Percentiles rank a stretch among this genome's conserved stretches.
phyloP scores from a whole-genome alignment of 495 filamentous ascomycete species.

The Penicillium canariense region DNA sequence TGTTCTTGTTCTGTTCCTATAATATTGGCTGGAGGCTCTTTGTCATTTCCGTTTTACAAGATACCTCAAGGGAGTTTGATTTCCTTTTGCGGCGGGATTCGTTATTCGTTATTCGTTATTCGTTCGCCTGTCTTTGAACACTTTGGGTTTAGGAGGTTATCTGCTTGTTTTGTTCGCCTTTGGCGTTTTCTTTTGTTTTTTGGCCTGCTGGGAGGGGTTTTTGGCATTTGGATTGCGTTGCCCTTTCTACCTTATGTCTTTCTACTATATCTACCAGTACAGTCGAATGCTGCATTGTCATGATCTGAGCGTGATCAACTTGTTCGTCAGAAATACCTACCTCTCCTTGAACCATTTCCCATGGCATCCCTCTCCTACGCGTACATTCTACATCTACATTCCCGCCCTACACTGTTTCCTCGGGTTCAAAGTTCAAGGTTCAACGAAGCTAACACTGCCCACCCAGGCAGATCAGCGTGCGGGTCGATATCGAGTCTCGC shows the following conservation, averaged over 20 bases:
- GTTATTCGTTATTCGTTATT: neutral
- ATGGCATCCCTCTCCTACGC: neutral
- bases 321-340: neutral
- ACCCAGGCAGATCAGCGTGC: too few species aligned
- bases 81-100: neutral
- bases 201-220: neutral
- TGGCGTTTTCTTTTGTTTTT: neutral
- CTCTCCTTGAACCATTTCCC: too few species aligned
- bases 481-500: too few species aligned
- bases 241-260: neutral
- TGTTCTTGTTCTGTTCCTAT: slow-evolving; percentile 7
- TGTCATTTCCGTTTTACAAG: slow-evolving; percentile 5
- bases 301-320: neutral
- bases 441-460: too few species aligned
- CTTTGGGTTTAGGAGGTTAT: slow-evolving; percentile 1
- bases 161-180: neutral
- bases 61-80: slow-evolving; percentile 11
- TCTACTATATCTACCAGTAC: neutral
- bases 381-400: neutral
- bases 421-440: too few species aligned
- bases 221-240: neutral
- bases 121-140: neutral
- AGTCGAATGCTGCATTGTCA: neutral
- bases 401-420: too few species aligned
- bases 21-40: neutral